Evolutionary conservation across 306 rosid genomes (phyloP).

Genomic region (Hippophae tibetana): DNA sequence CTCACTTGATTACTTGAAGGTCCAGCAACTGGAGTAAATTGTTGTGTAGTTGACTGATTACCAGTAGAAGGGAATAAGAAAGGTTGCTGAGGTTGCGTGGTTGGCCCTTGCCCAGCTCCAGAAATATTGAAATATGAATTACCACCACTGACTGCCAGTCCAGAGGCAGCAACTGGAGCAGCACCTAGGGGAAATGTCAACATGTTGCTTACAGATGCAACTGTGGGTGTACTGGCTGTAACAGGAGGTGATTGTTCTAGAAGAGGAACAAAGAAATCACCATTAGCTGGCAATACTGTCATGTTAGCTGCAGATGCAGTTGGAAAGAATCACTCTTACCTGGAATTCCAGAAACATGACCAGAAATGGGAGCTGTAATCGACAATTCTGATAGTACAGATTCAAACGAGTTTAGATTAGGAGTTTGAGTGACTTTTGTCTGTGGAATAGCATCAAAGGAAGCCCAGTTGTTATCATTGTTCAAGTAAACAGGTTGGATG

Average conservation of each 20-base stretch:
- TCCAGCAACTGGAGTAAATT: constrained; percentile 38
- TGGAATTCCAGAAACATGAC: constrained; percentile 34
- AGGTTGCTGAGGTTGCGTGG: constrained; percentile 46
- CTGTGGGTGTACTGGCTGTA: constrained; percentile 28
- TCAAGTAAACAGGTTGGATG: constrained; percentile 36
- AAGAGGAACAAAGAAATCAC: constrained; percentile 25
- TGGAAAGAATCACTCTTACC: constrained; percentile 15
- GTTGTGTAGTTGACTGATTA: constrained; percentile 43
- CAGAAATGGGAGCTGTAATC: constrained; percentile 45
- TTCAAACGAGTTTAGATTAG: constrained; percentile 58
- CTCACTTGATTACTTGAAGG: constrained; percentile 59
- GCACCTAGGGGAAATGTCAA: constrained; percentile 45
- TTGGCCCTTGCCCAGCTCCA: constrained; percentile 53
- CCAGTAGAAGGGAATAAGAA: constrained; percentile 38
- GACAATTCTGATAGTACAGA: constrained; percentile 65
- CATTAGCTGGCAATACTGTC: constrained; percentile 21
- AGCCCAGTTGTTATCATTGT: constrained; percentile 72
- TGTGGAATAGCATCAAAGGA: constrained; percentile 68
- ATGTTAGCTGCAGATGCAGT: constrained; percentile 14
- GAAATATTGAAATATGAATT: constrained; percentile 12
- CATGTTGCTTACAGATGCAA: constrained; percentile 32
- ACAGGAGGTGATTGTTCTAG: constrained; percentile 35
- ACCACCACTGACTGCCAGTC: constrained; percentile 31
- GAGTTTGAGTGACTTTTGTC: constrained; percentile 37
- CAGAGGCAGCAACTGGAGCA: constrained; percentile 41